phyloP scores from a whole-genome alignment of 1,139 yeast genomes.

The Suhomyces chickasaworum region DNA sequence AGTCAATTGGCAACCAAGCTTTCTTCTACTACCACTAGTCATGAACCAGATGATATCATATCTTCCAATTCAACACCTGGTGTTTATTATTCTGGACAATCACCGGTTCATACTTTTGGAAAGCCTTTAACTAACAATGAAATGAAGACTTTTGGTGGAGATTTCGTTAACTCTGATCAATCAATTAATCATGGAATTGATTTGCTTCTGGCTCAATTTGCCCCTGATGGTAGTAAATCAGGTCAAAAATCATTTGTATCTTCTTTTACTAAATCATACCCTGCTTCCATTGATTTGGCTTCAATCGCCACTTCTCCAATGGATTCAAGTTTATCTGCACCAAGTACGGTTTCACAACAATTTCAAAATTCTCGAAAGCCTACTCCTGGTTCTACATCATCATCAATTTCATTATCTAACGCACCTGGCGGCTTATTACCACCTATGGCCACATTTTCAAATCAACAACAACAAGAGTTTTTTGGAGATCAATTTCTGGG shows the following conservation, averaged over 20 bases:
- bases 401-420: conserved; percentile 2
- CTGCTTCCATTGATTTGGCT: conserved; percentile 43
- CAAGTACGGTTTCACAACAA: conserved; percentile 13
- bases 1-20: conserved; percentile 28
- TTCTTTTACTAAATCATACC: conserved; percentile 37
- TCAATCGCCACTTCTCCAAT: conserved; percentile 23
- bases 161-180: conserved; percentile 9
- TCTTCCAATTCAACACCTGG: conserved; percentile 26
- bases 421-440: conserved; percentile 33
- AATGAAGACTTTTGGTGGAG: conserved; percentile 17
- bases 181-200: conserved; percentile 21
- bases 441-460: conserved; percentile 42
- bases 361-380: conserved; percentile 3
- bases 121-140: conserved; percentile 5
- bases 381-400: conserved; percentile 3
- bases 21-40: conserved; percentile 16
- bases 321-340: conserved; percentile 17
- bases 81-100: conserved; percentile 9
- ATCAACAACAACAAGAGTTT: conserved; percentile 12
- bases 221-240: conserved; percentile 11
- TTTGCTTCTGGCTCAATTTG: conserved; percentile 33
- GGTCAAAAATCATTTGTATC: conserved; percentile 12
- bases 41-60: conserved; percentile 10
- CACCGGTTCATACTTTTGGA: conserved; percentile 6
- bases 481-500: conserved; percentile 6